phyloP scores from a whole-genome alignment of 176 grass and related monocot genomes.

The Rhynchospora breviuscula region DNA sequence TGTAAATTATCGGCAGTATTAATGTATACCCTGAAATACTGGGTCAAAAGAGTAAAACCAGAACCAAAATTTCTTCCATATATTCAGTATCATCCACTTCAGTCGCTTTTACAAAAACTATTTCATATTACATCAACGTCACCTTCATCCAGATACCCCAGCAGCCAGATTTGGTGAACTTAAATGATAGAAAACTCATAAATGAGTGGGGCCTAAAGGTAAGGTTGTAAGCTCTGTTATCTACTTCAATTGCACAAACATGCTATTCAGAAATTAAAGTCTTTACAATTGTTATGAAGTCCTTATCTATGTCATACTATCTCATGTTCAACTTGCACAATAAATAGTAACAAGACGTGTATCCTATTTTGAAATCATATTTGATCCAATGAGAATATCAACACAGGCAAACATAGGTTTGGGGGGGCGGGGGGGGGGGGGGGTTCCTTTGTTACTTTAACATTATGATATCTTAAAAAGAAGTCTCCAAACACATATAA shows the following conservation, averaged over 20 bases:
- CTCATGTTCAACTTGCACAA: neutral
- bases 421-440: no score
- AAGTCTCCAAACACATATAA: neutral
- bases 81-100: slow-evolving; percentile 1
- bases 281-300: neutral
- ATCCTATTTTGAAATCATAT: neutral
- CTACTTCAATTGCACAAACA: neutral
- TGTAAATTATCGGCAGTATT: no score
- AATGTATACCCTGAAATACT: neutral
- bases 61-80: neutral
- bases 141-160: slow-evolving; percentile 9
- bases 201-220: neutral
- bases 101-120: neutral
- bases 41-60: slow-evolving; percentile 8
- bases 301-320: neutral
- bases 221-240: neutral
- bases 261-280: neutral
- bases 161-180: neutral
- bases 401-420: neutral
- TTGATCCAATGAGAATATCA: neutral
- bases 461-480: neutral
- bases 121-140: neutral
- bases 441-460: neutral
- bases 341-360: neutral
- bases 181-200: slow-evolving; percentile 1